Evolutionary conservation across 2,329 filamentous ascomycete species (phyloP).

Genomic region (Penicillium sp.): DNA sequence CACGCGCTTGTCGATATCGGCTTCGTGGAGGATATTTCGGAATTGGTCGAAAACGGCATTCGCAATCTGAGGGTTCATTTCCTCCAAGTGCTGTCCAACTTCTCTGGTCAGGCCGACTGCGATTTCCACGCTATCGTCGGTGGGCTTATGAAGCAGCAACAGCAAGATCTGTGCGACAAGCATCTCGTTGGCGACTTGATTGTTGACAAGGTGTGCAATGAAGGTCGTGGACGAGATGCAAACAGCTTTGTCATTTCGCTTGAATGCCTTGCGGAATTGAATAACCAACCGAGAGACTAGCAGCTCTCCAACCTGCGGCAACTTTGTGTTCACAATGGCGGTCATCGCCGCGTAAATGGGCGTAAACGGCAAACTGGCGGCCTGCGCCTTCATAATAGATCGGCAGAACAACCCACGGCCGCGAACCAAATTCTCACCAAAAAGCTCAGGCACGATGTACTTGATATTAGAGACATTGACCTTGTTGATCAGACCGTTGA

Average conservation of each 20-base stretch:
- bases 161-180: conserved; percentile 90
- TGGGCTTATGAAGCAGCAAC: conserved; percentile 91
- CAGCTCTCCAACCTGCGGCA: conserved; percentile 92
- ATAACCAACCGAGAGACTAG: conserved; percentile 83
- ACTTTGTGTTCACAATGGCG: conserved; percentile 95
- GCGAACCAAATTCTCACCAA: conserved; percentile 90
- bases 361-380: conserved; percentile 92
- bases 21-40: conserved; percentile 91
- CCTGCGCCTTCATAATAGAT: conserved; percentile 98
- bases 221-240: conserved; percentile 93
- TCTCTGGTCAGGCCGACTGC: conserved; percentile 92
- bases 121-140: conserved; percentile 97
- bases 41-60: conserved; percentile 95
- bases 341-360: conserved; percentile 96
- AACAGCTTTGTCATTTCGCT: conserved; percentile 95
- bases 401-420: conserved; percentile 92
- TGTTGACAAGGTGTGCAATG: conserved; percentile 92
- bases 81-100: conserved; percentile 90
- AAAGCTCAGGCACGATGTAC: conserved; percentile 92
- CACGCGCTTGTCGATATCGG: conserved; percentile 95
- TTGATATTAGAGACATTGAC: conserved; percentile 99
- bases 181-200: conserved; percentile 94
- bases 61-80: conserved; percentile 89
- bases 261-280: conserved; percentile 94
- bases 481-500: conserved; percentile 99